Conservation (phyloP, 257 asterid species). For the Verbena officinalis region DNA sequence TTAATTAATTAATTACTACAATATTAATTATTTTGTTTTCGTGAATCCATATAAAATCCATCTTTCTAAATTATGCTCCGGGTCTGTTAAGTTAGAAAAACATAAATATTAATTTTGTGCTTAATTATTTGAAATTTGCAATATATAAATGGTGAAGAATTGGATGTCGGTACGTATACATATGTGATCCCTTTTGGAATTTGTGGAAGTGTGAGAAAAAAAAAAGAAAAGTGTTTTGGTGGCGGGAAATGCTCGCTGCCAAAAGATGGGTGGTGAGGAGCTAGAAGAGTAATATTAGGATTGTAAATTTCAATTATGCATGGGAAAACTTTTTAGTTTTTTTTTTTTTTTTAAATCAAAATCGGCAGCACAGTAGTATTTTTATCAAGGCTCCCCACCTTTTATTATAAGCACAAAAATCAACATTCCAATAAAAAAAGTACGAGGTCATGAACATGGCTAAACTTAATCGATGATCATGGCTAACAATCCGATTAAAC, state of each 20-base stretch:
- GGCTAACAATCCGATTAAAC: too few relatives aligned
- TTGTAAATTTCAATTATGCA: too few relatives aligned
- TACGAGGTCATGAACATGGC: too few relatives aligned
- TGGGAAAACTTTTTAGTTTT: too few relatives aligned
- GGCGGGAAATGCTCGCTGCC: conserved; percentile 4
- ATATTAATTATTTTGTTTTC: background rate
- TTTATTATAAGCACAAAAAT: too few relatives aligned
- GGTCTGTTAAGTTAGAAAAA: background rate
- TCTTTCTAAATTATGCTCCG: background rate
- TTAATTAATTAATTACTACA: background rate
- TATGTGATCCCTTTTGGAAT: conserved; percentile 19
- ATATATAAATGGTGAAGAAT: background rate
- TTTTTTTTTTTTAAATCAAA: too few relatives aligned
- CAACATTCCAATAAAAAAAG: too few relatives aligned
- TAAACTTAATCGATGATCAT: too few relatives aligned
- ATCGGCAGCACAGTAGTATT: too few relatives aligned
- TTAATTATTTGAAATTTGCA: background rate
- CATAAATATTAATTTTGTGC: background rate
- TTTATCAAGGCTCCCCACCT: too few relatives aligned
- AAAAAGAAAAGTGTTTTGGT: background rate
- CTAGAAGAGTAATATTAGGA: too few relatives aligned
- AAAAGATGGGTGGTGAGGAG: background rate
- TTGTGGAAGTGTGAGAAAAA: conserved; percentile 4
- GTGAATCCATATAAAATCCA: conserved; percentile 22
- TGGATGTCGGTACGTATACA: background rate